These are phyloP conservation scores for Cadophora malorum DNA, from an alignment of 2,329 filamentous ascomycete genomes.

Conservation along the genomic window DNA sequence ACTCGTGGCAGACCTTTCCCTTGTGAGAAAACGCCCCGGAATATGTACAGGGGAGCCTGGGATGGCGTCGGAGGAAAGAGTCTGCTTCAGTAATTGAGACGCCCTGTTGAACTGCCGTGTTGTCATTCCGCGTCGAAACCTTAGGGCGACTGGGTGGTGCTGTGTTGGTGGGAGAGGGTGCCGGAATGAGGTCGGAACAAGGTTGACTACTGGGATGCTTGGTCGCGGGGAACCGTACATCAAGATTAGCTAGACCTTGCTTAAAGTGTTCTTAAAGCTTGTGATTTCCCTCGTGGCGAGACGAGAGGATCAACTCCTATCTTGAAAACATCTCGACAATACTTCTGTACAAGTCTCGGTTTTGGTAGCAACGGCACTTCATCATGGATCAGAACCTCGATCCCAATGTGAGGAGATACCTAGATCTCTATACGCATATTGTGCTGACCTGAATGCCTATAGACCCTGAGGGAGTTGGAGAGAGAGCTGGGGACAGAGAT, in stretches of 20 bases:
- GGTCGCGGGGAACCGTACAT: background rate
- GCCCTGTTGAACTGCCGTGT: slow-evolving; percentile 6
- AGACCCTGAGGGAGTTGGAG: slow-evolving; percentile 41
- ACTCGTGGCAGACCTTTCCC: background rate
- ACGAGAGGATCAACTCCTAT: background rate
- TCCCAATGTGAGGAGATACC: slow-evolving; percentile 27
- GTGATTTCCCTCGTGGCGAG: background rate
- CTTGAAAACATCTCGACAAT: background rate
- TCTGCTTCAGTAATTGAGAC: background rate
- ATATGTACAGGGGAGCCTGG: slow-evolving; percentile 1
- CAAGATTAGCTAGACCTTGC: background rate
- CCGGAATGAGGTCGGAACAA: background rate
- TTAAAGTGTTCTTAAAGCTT: slow-evolving; percentile 9
- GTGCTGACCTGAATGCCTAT: background rate
- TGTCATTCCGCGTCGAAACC: background rate
- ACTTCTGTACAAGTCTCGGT: background rate
- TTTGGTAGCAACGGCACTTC: background rate
- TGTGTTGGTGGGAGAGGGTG: background rate
- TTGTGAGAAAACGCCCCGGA: background rate
- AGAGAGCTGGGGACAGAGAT: slow-evolving; percentile 43
- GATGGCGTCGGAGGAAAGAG: background rate
- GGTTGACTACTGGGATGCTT: background rate
- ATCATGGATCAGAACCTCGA: slow-evolving; percentile 41
- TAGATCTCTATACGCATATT: background rate
- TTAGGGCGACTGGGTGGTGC: background rate